phyloP scores from a whole-genome alignment of 73 alveolate species.

The Chromera velia region DNA sequence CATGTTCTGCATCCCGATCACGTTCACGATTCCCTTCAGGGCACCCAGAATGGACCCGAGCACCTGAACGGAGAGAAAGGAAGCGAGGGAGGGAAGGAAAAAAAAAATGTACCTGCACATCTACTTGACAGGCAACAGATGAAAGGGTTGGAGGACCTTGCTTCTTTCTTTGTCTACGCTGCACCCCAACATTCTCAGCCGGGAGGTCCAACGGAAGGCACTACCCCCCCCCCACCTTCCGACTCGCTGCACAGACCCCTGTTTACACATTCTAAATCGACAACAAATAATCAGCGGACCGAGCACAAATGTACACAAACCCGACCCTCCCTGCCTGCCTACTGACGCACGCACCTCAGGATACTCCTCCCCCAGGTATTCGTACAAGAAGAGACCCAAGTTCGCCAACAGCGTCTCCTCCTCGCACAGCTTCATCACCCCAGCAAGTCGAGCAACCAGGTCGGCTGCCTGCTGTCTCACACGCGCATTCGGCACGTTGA shows the following conservation, averaged over 20 bases:
- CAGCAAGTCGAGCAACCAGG: slow-evolving; percentile 90
- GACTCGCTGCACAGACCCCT: too few relatives aligned
- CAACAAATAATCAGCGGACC: too few relatives aligned
- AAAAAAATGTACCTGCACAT: neutral
- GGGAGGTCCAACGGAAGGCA: too few relatives aligned
- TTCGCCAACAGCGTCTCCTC: slow-evolving; percentile 94
- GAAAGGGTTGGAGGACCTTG: neutral
- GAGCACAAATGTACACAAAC: too few relatives aligned
- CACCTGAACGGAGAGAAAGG: neutral
- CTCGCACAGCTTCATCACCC: slow-evolving; percentile 91
- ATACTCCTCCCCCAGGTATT: slow-evolving; percentile 97
- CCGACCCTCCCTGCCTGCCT: neutral
- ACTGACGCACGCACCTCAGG: slow-evolving; percentile 81
- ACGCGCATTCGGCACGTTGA: slow-evolving; percentile 88
- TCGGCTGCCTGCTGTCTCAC: slow-evolving; percentile 99
- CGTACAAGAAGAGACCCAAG: slow-evolving; percentile 86
- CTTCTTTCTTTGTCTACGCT: too few relatives aligned
- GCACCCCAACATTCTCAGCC: too few relatives aligned
- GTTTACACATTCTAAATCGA: too few relatives aligned
- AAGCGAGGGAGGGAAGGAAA: neutral
- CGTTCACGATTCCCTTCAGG: slow-evolving; percentile 93
- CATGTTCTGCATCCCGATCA: slow-evolving; percentile 98
- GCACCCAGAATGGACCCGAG: slow-evolving; percentile 96
- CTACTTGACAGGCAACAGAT: neutral
- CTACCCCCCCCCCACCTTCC: too few relatives aligned